A percentile compares a stretch with the other conserved stretches of the same genome.
Conservation (phyloP, 208 protist species). For the Plasmodiophora brassicae region DNA sequence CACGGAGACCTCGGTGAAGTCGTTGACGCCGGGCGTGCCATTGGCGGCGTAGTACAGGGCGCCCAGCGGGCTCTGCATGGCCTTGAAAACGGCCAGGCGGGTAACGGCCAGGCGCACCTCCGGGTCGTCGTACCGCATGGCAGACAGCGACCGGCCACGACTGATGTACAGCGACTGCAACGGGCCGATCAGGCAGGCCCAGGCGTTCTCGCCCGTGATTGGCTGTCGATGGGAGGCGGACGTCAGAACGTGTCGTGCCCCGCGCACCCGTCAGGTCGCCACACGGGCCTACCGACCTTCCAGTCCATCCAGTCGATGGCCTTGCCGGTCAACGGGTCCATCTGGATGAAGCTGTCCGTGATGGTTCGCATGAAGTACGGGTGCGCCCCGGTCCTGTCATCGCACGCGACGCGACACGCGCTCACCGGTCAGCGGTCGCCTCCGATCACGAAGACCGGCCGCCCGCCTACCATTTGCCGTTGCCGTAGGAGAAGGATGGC, state of each 20-base stretch:
- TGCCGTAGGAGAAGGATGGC: not conserved
- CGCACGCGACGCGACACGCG: too few species aligned
- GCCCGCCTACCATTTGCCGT: too few species aligned
- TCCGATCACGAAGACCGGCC: too few species aligned
- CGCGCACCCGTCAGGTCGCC: too few species aligned
- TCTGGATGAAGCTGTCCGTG: not conserved
- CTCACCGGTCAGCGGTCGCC: too few species aligned
- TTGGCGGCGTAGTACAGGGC: not conserved
- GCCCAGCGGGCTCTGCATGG: not conserved
- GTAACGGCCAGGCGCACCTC: not conserved
- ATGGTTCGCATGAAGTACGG: constrained; percentile 18
- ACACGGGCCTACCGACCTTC: not conserved
- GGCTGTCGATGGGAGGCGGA: too few species aligned
- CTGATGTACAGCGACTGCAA: constrained; percentile 17
- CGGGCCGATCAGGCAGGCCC: constrained; percentile 6
- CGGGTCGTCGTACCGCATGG: not conserved
- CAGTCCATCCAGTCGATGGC: constrained; percentile 6
- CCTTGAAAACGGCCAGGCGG: constrained; percentile 1
- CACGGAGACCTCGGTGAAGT: not conserved
- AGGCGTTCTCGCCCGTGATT: constrained; percentile 8
- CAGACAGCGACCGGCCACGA: too few species aligned
- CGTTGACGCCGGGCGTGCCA: not conserved
- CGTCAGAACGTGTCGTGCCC: not conserved
- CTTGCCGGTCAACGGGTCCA: not conserved
- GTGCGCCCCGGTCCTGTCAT: too few species aligned